Base-by-base conservation (phyloP, 2,329 filamentous ascomycete genomes). In the Colletotrichum karsti region DNA sequence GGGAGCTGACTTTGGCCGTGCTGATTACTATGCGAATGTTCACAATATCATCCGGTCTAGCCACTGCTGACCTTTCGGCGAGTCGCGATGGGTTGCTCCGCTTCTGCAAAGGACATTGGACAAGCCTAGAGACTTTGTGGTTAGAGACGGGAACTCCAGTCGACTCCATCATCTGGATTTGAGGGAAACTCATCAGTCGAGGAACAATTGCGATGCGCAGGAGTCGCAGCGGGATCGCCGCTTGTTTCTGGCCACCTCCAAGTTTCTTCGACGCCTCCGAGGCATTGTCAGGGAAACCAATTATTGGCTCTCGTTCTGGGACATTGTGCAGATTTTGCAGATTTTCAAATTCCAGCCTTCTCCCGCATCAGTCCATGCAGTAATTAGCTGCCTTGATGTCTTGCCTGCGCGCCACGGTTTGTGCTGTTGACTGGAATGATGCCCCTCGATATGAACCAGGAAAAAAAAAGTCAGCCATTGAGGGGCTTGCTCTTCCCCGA, bases 191-290 rank as follows among this genome's bases (percentile, higher is more conserved):
- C 48, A 33, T 42, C 33, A 64, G 37, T 24, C 65, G 65, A 59
- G 60, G 59, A 68, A 58, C 46, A 39, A 68, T 59, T 53, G 61
- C 59, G 65, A 68, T 68, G 54, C 22, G 30, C 60, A 64, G 48
- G 44, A 59, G 20, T 46, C 24, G 57, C 30, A 22, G 44, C 60
- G 39, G 57, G 54, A 68, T 46, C 60, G 39, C 37, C 44, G 46
- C 24, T 30, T 53, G 60, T 54, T 46, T 54, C 39, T 64, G 42
- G 13, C 28, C 28, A 39, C 26, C 22, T 59, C 46, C 37, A 41
- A 60, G 20, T 51, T 59, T 60, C 10, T 60, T 41, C 33, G 57
- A 60, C 24, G 24, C 33, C 1, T 60, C 44, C 44, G 22, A 30
- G 22, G 35, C 57, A 41, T 50, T 60, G 30, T 28, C 15, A 44